Evolutionary conservation across 2,329 filamentous ascomycete species (phyloP), one percentile per base, ranked within the genome.

Genomic region (Fusarium anthophilum): DNA sequence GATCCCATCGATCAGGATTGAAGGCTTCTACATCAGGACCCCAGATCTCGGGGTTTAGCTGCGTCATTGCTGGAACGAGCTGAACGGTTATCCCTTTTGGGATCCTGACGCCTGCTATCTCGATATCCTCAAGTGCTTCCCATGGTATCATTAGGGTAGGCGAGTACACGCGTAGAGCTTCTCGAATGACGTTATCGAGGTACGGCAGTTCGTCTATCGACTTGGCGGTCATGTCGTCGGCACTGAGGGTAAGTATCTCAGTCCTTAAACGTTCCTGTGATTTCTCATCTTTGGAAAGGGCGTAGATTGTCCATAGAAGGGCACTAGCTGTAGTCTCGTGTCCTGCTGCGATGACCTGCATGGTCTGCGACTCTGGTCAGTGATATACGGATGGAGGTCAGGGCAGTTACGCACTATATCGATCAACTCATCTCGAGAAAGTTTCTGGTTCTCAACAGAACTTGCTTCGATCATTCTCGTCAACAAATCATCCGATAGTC

Each of bases 311-410:
- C 71, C 71, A 74, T 0, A 58, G 17, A 0, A 69, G 20, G 14
- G 71, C 63, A n/a, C 67, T 59, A 1, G 67, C 55, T 5, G 66
- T 74, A 18, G 71, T 74, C 12, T 74, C 71, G 9, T 74, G 71
- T 2, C 71, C 71, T 1, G 69, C 71, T 3, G 62, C 58, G 6
- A 74, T 74, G 11, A 74, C 70, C 53, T 72, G 69, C 69, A 72
- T 69, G 1, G 57, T 69, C 69, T 72, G 2, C 1, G 1, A 10
- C 1, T 4, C 2, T 0, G 2, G 30, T 56, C 2, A 71, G 35
- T 12, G 14, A 4, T 18, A 9, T 10, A 8, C 2, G 2, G 3
- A 17, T 6, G 1, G 6, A 18, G 0, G 6, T 11, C 3, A 9
- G 7, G 6, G 5, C 1, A 14, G 5, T 3, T 3, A 13, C 71